Evolutionary conservation across 208 protist species (phyloP), one percentile per base, ranked within the genome.

Genomic region (Trypanosoma grayi): DNA sequence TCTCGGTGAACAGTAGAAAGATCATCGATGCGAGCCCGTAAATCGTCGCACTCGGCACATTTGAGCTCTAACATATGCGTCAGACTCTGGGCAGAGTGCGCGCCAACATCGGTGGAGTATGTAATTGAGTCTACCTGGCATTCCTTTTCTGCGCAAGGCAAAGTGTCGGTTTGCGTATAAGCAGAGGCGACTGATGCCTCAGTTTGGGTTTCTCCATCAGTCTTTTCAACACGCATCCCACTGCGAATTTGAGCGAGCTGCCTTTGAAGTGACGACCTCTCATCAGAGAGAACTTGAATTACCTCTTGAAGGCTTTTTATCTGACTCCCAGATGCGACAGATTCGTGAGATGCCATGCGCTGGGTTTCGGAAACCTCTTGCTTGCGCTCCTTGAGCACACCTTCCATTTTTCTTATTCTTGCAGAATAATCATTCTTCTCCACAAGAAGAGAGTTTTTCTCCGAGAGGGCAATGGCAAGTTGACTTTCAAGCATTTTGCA

Each of bases 401-500:
- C 63, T 48, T 89, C 77, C 7, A 84, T 14, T 66, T 88, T 86
- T 28, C 81, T 70, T 6, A 89, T 46, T 37, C 79, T 83, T 10
- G 65, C 52, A 20, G 70, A 71, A 14, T 78, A 40, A 5, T 88
- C 83, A 58, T 78, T 76, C 37, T 77, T 81, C 33, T 93, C 87
- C 34, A 79, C 61, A 22, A 59, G 47, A 9, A 77, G 52, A 13
- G 79, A 79, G 51, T 75, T 90, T 50, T 82, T 84, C 44, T 93
- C 83, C 27, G 81, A 78, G 28, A 85, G 77, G 16, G 68, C 77
- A 24, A 66, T 55, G 8, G 87, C 83, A 52, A 93, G 73, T 46
- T 90, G 80, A 47, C 81, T 87, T 55, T 94, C 81, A 25, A 91
- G 61, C 4, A 60, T 54, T n/a, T 78, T 72, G 54, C 78, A 90